A percentile compares a stretch with the other conserved stretches of the same genome.
Conservation (phyloP, 2,329 filamentous ascomycete genomes). For the Verticillium tricorpus region DNA sequence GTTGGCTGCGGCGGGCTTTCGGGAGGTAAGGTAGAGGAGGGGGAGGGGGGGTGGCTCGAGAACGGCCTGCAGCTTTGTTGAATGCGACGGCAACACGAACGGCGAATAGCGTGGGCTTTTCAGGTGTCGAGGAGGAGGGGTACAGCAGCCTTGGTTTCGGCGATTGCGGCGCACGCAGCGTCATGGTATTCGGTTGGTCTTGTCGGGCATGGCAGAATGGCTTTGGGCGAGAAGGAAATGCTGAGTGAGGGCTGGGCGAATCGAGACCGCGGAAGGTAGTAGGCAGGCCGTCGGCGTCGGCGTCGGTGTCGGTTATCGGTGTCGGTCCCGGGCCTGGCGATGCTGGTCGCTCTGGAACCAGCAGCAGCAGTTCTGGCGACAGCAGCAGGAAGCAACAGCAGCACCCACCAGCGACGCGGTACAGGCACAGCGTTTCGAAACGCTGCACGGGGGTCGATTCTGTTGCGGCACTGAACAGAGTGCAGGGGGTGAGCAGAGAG, state of each 20-base stretch:
- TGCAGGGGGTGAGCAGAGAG: background rate
- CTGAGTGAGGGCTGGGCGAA: background rate
- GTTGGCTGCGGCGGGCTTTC: constrained; percentile 1
- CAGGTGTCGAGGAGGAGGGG: constrained; percentile 1
- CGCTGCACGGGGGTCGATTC: background rate
- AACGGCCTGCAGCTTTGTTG: constrained; percentile 9
- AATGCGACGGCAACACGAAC: constrained; percentile 5
- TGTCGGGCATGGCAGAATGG: constrained; percentile 21
- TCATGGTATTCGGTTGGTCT: constrained; percentile 35
- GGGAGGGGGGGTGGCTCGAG: constrained; percentile 7
- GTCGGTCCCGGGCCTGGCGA: too few species aligned
- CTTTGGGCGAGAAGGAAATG: constrained; percentile 1
- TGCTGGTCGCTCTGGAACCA: background rate
- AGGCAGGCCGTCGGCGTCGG: background rate
- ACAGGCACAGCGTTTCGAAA: background rate
- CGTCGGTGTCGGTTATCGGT: background rate
- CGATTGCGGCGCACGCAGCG: constrained; percentile 31
- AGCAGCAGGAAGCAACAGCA: background rate
- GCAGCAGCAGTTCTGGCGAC: background rate
- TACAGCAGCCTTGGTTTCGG: constrained; percentile 21
- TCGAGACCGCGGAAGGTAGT: background rate
- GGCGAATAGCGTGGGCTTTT: constrained; percentile 5
- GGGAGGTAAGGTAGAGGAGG: constrained; percentile 7
- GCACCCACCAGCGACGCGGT: background rate
- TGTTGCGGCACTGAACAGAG: background rate